These are phyloP conservation scores for Harringtonia aguacate DNA, from an alignment of 2,329 filamentous ascomycete genomes.

Conservation along the genomic window DNA sequence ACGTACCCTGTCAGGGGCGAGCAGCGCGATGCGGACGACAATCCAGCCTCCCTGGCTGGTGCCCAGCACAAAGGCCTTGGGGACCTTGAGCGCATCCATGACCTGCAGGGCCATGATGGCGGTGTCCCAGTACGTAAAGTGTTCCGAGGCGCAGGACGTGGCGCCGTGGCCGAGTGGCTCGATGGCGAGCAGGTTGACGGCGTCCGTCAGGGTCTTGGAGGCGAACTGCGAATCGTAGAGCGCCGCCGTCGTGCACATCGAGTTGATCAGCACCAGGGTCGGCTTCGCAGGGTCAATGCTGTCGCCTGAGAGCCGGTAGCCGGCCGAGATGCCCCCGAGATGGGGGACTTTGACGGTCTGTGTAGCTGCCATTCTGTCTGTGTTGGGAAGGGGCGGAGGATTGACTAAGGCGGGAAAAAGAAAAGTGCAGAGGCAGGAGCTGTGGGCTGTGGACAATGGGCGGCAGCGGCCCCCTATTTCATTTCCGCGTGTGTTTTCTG, in stretches of 20 bases:
- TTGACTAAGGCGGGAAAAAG: not conserved
- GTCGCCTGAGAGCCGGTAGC: slow-evolving; percentile 20
- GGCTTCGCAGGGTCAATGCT: slow-evolving; percentile 33
- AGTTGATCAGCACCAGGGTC: slow-evolving; percentile 36
- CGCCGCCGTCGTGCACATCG: slow-evolving; percentile 33
- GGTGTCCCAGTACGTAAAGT: slow-evolving; percentile 46
- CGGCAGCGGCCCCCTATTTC: too few relatives aligned
- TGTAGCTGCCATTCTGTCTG: slow-evolving; percentile 4
- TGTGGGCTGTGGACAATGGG: too few relatives aligned
- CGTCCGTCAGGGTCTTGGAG: slow-evolving; percentile 25
- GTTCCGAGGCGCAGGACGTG: slow-evolving; percentile 29
- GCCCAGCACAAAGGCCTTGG: slow-evolving; percentile 38
- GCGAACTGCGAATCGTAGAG: slow-evolving; percentile 31
- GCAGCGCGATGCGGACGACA: slow-evolving; percentile 37
- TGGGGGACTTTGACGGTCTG: slow-evolving; percentile 8
- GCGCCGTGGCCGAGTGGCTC: slow-evolving; percentile 39
- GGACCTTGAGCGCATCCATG: slow-evolving; percentile 35
- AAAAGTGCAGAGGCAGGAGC: too few relatives aligned
- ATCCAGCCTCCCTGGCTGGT: slow-evolving; percentile 45
- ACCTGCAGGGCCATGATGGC: slow-evolving; percentile 44
- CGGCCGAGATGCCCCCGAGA: slow-evolving; percentile 9
- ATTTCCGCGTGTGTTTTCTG: too few relatives aligned
- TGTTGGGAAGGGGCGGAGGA: not conserved
- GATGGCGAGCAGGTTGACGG: slow-evolving; percentile 35
- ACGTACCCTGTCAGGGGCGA: slow-evolving; percentile 33